Evolutionary conservation across 2,329 filamentous ascomycete genomes (phyloP).

Genomic region (Lachnellula suecica): DNA sequence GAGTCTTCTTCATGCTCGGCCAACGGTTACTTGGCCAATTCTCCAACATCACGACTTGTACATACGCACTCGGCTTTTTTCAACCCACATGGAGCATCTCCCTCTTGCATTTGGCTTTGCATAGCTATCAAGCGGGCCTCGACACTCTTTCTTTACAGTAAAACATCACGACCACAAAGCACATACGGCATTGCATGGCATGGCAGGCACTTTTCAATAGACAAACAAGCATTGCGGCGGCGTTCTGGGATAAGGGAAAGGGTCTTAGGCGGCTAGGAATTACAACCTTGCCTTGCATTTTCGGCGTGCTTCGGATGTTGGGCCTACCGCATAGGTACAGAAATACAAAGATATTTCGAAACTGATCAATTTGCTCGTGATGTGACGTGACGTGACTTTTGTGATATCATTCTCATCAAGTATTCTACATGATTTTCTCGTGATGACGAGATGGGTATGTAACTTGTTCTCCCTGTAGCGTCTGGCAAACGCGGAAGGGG

Average conservation of each 20-base stretch:
- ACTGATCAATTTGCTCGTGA: background rate
- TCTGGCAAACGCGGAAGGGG: background rate
- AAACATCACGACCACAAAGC: background rate
- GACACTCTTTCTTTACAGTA: background rate
- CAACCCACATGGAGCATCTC: background rate
- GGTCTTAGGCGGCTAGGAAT: background rate
- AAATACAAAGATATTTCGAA: background rate
- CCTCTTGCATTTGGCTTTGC: background rate
- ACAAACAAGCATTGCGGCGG: background rate
- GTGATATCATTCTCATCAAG: background rate
- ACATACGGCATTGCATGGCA: background rate
- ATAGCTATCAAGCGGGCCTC: too few species aligned
- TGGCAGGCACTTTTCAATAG: background rate
- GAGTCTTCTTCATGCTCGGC: too few species aligned
- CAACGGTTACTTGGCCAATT: too few species aligned
- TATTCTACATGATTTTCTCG: too few species aligned
- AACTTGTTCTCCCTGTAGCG: background rate
- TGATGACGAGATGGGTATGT: background rate
- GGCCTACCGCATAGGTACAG: background rate
- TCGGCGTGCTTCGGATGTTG: background rate
- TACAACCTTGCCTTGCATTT: background rate
- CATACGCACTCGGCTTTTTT: too few species aligned
- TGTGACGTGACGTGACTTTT: background rate
- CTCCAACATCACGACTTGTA: too few species aligned
- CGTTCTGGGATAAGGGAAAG: background rate